Evolutionary conservation across 2,329 filamentous ascomycete species (phyloP), one percentile per base, ranked within the genome.

Genomic region (Tetracladium maxilliforme): DNA sequence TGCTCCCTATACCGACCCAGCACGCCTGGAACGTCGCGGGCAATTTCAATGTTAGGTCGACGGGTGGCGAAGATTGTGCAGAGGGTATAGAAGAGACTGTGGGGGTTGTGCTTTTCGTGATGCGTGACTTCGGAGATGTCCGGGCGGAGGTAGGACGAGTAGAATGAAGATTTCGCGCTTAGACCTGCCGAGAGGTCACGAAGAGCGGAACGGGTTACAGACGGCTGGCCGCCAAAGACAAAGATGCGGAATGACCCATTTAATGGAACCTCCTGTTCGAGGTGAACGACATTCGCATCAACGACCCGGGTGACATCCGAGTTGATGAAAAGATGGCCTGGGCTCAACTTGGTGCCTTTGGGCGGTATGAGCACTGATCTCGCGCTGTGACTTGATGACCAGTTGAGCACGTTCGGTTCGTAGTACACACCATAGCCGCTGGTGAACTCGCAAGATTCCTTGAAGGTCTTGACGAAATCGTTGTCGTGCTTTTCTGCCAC

Each of bases 391-490:
- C 57, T 56, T 1, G 68, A 49, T 7, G 76, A 79, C 81, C 83
- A 92, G 54, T 92, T 93, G 51, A 92, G 63, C 16, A 67, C 52
- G 51, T 92, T 94, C 27, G 78, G 63, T 35, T 74, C 66, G 56
- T 93, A 93, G 16, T 73, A 76, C 13, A 93, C 83, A 31, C 86
- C 86, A 46, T 92, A 93, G 30, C 86, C 86, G 35, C 78, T 84
- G 8, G 84, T 93, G 50, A 93, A 92, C 43, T 90, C 83, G 58
- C 84, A 93, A 16, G 73, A 72, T 29, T 81, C 80, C 48, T 93
- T 93, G 62, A 93, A 93, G 0, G 76, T 83, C 54, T 77, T 77
- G 44, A 92, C 70, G 45, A 94, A 93, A 8, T 79, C 71, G 42
- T 86, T 86, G 30, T 81, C 73, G 23, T 70, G 59, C 29, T 52